phyloP scores from a whole-genome alignment of 164 flowering plant genomes.

The Aristolochia californica region DNA sequence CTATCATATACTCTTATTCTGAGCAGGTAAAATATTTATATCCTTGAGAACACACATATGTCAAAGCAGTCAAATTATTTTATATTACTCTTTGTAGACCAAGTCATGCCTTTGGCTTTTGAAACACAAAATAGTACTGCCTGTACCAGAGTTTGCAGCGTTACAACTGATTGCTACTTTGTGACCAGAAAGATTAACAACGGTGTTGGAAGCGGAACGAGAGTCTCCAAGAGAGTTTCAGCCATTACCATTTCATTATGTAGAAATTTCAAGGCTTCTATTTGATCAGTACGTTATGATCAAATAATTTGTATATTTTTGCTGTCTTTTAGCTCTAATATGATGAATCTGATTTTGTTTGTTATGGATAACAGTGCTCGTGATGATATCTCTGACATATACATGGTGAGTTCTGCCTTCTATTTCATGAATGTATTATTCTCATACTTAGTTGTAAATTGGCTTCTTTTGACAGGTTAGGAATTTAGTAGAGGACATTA shows the following conservation, averaged over 20 bases:
- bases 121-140: too few relatives aligned
- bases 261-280: constrained; percentile 77
- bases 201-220: constrained; percentile 66
- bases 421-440: too few relatives aligned
- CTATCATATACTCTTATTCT: too few relatives aligned
- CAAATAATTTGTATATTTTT: not conserved
- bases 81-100: too few relatives aligned
- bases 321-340: not conserved
- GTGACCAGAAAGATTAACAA: constrained; percentile 51
- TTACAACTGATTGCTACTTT: not conserved
- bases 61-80: too few relatives aligned
- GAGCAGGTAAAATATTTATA: too few relatives aligned
- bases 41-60: too few relatives aligned
- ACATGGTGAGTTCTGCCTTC: constrained; percentile 55
- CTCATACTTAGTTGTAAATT: too few relatives aligned
- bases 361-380: constrained; percentile 50
- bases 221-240: constrained; percentile 63
- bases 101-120: too few relatives aligned
- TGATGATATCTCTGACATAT: constrained; percentile 72
- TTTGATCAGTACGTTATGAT: constrained; percentile 73
- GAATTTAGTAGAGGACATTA: constrained; percentile 69
- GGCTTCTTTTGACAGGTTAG: constrained; percentile 40
- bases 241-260: constrained; percentile 81
- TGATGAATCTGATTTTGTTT: constrained; percentile 2
- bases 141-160: too few relatives aligned